phyloP scores from a whole-genome alignment of 1,284 basidiomycete species.

The Irpex sp. region DNA sequence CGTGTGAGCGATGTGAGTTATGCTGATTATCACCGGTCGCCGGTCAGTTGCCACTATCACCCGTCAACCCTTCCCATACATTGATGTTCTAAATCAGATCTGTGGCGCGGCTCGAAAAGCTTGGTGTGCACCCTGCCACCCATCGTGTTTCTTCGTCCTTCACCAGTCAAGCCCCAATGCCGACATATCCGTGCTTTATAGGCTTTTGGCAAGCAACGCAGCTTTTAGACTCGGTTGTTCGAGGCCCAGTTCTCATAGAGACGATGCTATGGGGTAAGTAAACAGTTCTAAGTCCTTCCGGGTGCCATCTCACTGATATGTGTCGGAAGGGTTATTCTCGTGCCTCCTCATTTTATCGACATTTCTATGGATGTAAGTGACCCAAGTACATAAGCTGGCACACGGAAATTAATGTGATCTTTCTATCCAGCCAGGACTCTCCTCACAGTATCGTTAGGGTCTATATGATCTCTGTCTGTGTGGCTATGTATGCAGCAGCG shows the following conservation, averaged over 20 bases:
- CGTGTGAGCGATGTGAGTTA: too few species aligned
- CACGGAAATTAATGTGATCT: background rate
- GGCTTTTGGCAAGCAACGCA: too few species aligned
- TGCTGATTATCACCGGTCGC: too few species aligned
- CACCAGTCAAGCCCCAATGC: too few species aligned
- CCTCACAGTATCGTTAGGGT: background rate
- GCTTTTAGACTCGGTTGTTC: background rate
- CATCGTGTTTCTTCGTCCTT: too few species aligned
- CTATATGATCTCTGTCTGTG: background rate
- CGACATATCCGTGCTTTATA: too few species aligned
- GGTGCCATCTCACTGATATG: background rate
- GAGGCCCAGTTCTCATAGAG: background rate
- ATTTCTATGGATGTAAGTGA: background rate
- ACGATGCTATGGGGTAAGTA: background rate
- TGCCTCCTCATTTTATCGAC: background rate
- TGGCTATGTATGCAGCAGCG: background rate
- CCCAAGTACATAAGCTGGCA: background rate
- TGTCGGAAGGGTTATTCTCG: background rate
- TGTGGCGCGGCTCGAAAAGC: too few species aligned
- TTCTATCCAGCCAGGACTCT: background rate
- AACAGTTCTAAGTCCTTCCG: background rate
- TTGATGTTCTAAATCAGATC: too few species aligned
- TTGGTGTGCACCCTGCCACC: too few species aligned
- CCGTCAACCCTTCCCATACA: too few species aligned
- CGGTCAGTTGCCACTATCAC: too few species aligned